Percentiles rank a stretch among this genome's conserved stretches.
These are phyloP conservation scores for Aspergillus sojae DNA, from an alignment of 2,329 filamentous ascomycete species.

Conservation along the genomic window DNA sequence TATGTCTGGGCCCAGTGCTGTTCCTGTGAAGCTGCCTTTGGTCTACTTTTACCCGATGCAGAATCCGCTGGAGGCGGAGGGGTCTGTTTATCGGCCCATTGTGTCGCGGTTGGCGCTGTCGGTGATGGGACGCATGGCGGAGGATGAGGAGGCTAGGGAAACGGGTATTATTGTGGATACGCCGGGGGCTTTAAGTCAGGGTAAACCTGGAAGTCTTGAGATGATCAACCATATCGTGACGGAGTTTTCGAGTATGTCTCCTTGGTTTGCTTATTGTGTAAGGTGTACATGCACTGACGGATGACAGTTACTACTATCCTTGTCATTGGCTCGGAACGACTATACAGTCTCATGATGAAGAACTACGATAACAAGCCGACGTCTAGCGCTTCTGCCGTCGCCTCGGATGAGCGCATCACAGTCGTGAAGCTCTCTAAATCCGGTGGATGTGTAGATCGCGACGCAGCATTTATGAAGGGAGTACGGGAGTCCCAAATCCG, in stretches of 20 bases:
- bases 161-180: slow-evolving; percentile 87
- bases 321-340: slow-evolving; percentile 75
- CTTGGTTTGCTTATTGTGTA: neutral
- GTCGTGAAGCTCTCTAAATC: slow-evolving; percentile 82
- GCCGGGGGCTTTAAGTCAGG: slow-evolving; percentile 68
- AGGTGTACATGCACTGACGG: slow-evolving; percentile 19
- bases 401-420: slow-evolving; percentile 67
- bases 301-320: slow-evolving; percentile 73
- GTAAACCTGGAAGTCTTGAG: slow-evolving; percentile 68
- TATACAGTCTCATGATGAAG: slow-evolving; percentile 73
- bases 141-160: slow-evolving; percentile 70
- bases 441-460: slow-evolving; percentile 78
- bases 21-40: slow-evolving; percentile 88
- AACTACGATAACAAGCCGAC: slow-evolving; percentile 62
- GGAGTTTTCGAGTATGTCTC: slow-evolving; percentile 61
- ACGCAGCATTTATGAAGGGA: slow-evolving; percentile 72
- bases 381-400: slow-evolving; percentile 47
- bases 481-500: slow-evolving; percentile 76
- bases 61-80: slow-evolving; percentile 69
- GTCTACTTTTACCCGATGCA: slow-evolving; percentile 84
- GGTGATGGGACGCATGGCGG: slow-evolving; percentile 74
- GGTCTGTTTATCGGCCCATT: slow-evolving; percentile 71
- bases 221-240: slow-evolving; percentile 78
- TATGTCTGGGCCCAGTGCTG: slow-evolving; percentile 82
- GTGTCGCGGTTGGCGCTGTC: slow-evolving; percentile 76